phyloP scores from a whole-genome alignment of 768 basidiomycete genomes.

The Pisolithus marmoratus region DNA sequence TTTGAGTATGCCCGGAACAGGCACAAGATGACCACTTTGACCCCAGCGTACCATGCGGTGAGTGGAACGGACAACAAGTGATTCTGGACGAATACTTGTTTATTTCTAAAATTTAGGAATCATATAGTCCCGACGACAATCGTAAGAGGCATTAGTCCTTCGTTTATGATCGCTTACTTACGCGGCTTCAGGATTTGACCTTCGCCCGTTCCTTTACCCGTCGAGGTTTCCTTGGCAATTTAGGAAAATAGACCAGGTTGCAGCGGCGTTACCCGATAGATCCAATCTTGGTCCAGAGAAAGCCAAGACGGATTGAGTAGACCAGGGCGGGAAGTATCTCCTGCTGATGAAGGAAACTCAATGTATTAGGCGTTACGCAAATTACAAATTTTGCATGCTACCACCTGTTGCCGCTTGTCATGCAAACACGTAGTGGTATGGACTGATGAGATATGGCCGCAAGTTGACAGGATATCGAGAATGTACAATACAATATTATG shows the following conservation, averaged over 20 bases:
- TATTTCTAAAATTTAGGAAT: conserved; percentile 53
- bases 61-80: conserved; percentile 22
- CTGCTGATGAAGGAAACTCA: too few relatives aligned
- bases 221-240: conserved; percentile 97
- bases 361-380: too few relatives aligned
- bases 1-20: conserved; percentile 94
- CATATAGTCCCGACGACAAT: conserved; percentile 96
- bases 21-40: conserved; percentile 98
- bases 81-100: neutral
- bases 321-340: too few relatives aligned
- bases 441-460: too few relatives aligned
- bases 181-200: conserved; percentile 68
- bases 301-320: conserved; percentile 40
- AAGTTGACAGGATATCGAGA: too few relatives aligned
- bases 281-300: conserved; percentile 40
- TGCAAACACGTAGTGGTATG: too few relatives aligned
- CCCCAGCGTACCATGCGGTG: conserved; percentile 91
- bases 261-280: conserved; percentile 68
- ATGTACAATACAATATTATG: too few relatives aligned
- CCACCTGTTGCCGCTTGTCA: too few relatives aligned
- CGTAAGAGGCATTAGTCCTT: conserved; percentile 42
- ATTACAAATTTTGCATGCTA: too few relatives aligned
- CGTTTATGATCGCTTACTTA: conserved; percentile 4
- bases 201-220: conserved; percentile 95
- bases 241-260: conserved; percentile 87